phyloP scores from a whole-genome alignment of 176 grass and related monocot genomes.

The Ensete ventricosum region DNA sequence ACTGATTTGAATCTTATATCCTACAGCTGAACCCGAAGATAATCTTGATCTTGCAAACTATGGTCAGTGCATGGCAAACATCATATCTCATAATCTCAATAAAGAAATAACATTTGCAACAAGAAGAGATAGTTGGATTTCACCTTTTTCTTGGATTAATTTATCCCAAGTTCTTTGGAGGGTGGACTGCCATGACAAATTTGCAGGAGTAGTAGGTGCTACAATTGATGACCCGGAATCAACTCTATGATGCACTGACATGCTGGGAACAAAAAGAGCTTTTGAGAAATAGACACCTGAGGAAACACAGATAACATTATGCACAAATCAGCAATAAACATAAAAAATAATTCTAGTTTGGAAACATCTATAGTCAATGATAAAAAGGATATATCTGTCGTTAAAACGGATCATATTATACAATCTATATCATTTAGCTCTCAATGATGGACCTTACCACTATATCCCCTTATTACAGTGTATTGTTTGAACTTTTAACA shows the following conservation, averaged over 20 bases:
- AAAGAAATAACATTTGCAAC: background rate
- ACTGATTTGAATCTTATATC: background rate
- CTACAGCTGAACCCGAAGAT: background rate
- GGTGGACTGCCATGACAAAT: conserved; percentile 19
- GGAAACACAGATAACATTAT: background rate
- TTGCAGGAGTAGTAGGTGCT: background rate
- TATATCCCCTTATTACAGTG: no score
- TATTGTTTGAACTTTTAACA: no score
- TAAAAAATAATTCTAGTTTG: background rate
- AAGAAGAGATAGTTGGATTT: background rate
- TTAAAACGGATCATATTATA: background rate
- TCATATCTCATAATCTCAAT: background rate
- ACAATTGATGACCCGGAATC: conserved; percentile 12
- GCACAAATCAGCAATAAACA: background rate
- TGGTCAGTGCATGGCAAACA: background rate
- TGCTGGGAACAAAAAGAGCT: conserved; percentile 21
- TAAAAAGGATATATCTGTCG: background rate
- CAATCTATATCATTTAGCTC: no score
- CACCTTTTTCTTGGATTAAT: conserved; percentile 16
- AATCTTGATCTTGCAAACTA: background rate
- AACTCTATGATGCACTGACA: conserved; percentile 18
- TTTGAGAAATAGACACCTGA: conserved; percentile 27
- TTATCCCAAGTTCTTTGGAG: conserved; percentile 21
- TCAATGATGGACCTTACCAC: no score
- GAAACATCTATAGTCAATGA: background rate